Conservation (phyloP, 192 early-diverging fungal genomes). For the Rhizoclosmatium globosum region DNA sequence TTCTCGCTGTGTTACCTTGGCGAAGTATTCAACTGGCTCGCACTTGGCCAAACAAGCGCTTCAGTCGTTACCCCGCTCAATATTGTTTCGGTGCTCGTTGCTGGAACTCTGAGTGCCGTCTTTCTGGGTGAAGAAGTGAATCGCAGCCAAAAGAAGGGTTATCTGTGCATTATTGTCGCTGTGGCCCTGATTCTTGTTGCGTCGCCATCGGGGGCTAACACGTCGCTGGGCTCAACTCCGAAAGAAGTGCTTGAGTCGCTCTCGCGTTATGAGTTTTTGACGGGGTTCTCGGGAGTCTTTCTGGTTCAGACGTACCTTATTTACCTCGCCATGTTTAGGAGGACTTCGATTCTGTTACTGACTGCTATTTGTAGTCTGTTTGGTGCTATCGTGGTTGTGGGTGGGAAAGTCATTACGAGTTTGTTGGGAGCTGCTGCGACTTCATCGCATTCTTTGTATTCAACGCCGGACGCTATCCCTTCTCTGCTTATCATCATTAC, state of each 20-base stretch:
- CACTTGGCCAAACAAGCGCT: constrained; percentile 40
- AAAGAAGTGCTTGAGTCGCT: constrained; percentile 23
- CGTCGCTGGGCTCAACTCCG: constrained; percentile 17
- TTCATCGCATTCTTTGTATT: not conserved
- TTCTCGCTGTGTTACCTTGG: constrained; percentile 40
- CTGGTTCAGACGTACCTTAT: constrained; percentile 35
- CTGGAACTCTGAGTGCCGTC: constrained; percentile 23
- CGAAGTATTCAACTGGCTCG: constrained; percentile 41
- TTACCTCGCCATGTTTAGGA: constrained; percentile 20
- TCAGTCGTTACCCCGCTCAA: constrained; percentile 48
- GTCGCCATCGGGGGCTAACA: constrained; percentile 29
- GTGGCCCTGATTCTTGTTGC: constrained; percentile 38
- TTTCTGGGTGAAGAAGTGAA: constrained; percentile 36
- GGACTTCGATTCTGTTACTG: constrained; percentile 24
- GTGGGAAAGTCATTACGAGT: constrained; percentile 40
- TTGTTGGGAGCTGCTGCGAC: constrained; percentile 9
- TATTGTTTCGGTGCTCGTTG: constrained; percentile 40
- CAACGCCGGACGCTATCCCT: constrained; percentile 27
- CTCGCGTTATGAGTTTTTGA: constrained; percentile 7
- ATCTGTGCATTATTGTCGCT: constrained; percentile 27
- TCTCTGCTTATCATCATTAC: constrained; percentile 24
- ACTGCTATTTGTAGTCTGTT: constrained; percentile 37
- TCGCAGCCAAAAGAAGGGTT: constrained; percentile 34
- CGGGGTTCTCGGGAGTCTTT: constrained; percentile 33
- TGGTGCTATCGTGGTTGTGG: constrained; percentile 41